Percentiles rank a stretch among this genome's conserved stretches.
phyloP scores from a whole-genome alignment of 1,139 yeast genomes.

The Pichia sp. region DNA sequence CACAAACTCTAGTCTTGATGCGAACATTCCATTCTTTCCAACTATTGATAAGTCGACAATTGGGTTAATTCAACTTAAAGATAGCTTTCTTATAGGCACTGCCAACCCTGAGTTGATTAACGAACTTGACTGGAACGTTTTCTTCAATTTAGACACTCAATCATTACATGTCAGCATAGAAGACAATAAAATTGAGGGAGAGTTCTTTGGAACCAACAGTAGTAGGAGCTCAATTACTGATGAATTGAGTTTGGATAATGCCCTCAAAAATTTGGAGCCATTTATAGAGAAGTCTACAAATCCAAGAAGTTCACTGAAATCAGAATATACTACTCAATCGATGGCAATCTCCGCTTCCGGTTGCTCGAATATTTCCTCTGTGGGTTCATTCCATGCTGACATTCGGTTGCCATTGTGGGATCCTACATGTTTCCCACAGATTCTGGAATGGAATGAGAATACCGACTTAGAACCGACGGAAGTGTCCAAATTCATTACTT shows the following conservation, averaged over 20 bases:
- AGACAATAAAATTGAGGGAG: conserved; percentile 4
- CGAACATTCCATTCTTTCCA: conserved; percentile 42
- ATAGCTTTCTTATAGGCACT: conserved; percentile 46
- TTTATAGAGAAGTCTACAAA: too few species aligned
- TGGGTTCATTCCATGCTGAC: conserved; percentile 11
- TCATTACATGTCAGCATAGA: conserved; percentile 3
- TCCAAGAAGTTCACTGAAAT: not conserved
- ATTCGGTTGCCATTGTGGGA: conserved; percentile 15
- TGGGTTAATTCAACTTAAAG: conserved; percentile 37
- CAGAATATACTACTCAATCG: conserved; percentile 3
- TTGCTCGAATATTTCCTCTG: conserved; percentile 7
- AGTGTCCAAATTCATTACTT: not conserved
- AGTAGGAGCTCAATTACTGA: not conserved
- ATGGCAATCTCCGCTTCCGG: conserved; percentile 6
- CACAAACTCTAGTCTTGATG: conserved; percentile 30
- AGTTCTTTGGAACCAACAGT: conserved; percentile 1
- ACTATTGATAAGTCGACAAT: conserved; percentile 47
- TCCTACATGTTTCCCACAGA: conserved; percentile 19
- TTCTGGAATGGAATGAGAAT: conserved; percentile 3
- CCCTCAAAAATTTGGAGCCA: not conserved
- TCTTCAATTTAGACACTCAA: conserved; percentile 39
- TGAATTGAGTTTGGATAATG: not conserved
- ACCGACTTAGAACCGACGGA: not conserved
- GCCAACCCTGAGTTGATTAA: conserved; percentile 47
- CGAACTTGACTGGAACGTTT: conserved; percentile 40